phyloP scores from a whole-genome alignment of 78 protist species.

The Dictyostelium intermedium region DNA sequence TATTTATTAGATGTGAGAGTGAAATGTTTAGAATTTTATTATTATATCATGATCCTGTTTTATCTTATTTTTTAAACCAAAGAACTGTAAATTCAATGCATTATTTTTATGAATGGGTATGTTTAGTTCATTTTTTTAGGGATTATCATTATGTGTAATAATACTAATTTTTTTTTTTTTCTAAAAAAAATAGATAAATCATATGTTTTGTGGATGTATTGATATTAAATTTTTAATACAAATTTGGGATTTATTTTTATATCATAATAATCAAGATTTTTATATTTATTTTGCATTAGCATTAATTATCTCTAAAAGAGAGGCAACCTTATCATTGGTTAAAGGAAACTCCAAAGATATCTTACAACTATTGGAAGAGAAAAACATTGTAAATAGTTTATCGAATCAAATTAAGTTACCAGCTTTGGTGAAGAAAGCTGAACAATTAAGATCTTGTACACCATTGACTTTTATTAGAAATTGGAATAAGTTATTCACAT shows the following conservation, averaged over 20 bases:
- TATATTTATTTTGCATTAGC: constrained; percentile 60
- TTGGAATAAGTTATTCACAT: constrained; percentile 54
- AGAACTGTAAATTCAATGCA: constrained; percentile 25
- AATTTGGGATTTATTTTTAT: constrained; percentile 56
- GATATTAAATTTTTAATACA: constrained; percentile 40
- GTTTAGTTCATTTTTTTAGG: no score
- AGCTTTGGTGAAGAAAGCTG: constrained; percentile 46
- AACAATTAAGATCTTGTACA: constrained; percentile 12
- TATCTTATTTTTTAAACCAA: constrained; percentile 47
- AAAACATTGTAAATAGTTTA: constrained; percentile 18
- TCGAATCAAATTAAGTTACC: constrained; percentile 52
- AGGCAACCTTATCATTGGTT: constrained; percentile 18
- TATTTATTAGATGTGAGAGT: constrained; percentile 55
- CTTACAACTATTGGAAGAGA: constrained; percentile 19
- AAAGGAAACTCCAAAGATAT: constrained; percentile 44
- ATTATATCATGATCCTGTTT: constrained; percentile 50
- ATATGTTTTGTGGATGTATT: constrained; percentile 69
- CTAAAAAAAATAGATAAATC: constrained; percentile 28
- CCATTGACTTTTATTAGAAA: constrained; percentile 55
- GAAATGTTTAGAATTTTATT: constrained; percentile 77
- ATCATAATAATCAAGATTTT: constrained; percentile 60
- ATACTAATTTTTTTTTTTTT: no score
- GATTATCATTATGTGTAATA: no score
- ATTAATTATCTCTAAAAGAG: constrained; percentile 41
- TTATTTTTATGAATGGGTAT: constrained; percentile 72